Evolutionary conservation across 2,329 filamentous ascomycete species (phyloP).

Genomic region (Biscogniauxia sp.): DNA sequence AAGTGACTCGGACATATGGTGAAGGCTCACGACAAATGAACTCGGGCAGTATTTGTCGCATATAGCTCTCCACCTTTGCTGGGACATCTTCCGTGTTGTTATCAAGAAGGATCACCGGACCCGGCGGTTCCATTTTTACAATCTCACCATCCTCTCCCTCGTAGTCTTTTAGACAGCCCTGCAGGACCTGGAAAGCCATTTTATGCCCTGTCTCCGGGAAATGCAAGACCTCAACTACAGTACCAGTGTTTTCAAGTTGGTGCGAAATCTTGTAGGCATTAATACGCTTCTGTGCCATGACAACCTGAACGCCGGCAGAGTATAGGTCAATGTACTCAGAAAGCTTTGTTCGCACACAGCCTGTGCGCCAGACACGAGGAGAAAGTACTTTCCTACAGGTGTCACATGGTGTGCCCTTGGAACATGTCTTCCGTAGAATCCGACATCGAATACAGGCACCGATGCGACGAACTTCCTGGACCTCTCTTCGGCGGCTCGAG

Average conservation of each 20-base stretch:
- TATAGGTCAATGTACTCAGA: slow-evolving; percentile 62
- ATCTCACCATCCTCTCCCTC: slow-evolving; percentile 30
- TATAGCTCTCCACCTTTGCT: slow-evolving; percentile 57
- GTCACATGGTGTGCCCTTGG: slow-evolving; percentile 60
- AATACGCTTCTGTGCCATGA: slow-evolving; percentile 58
- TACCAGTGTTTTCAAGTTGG: slow-evolving; percentile 46
- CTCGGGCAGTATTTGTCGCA: slow-evolving; percentile 55
- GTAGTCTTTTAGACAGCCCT: slow-evolving; percentile 36
- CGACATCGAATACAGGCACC: slow-evolving; percentile 66
- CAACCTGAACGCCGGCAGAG: slow-evolving; percentile 61
- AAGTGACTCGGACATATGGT: slow-evolving; percentile 56
- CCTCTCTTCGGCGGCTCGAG: slow-evolving; percentile 58
- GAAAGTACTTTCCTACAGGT: slow-evolving; percentile 63
- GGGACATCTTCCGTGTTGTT: slow-evolving; percentile 60
- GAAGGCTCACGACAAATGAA: slow-evolving; percentile 61
- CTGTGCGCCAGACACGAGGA: slow-evolving; percentile 63
- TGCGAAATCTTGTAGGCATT: slow-evolving; percentile 53
- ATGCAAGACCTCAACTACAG: slow-evolving; percentile 56
- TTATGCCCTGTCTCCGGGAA: slow-evolving; percentile 52
- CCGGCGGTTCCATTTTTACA: slow-evolving; percentile 29
- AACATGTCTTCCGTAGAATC: slow-evolving; percentile 65
- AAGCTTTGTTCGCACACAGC: slow-evolving; percentile 61
- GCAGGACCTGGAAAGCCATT: slow-evolving; percentile 43
- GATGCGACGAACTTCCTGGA: slow-evolving; percentile 62
- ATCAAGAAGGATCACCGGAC: slow-evolving; percentile 54